Conservation (phyloP, 2,329 filamentous ascomycete species). For the Trichoderma aggressivum region DNA sequence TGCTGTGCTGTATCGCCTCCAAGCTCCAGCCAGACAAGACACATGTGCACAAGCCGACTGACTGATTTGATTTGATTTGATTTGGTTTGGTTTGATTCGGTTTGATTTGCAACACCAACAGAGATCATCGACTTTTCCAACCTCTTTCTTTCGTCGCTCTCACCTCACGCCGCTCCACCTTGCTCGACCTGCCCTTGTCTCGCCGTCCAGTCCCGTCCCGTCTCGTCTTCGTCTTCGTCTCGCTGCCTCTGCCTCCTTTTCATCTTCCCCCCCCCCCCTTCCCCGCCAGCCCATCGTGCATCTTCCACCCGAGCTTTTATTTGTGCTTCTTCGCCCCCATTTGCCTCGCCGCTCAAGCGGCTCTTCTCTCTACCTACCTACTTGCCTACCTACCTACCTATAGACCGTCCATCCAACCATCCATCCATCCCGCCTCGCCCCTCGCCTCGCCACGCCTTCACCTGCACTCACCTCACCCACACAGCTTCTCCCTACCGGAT, state of each 20-base stretch:
- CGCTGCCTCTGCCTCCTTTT: not conserved
- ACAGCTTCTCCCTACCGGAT: not conserved
- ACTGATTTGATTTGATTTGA: not conserved
- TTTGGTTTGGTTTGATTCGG: not conserved
- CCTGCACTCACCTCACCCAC: not conserved
- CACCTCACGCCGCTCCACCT: constrained; percentile 5
- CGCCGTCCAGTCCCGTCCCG: not conserved
- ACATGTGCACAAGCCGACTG: not conserved
- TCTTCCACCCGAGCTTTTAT: constrained; percentile 11
- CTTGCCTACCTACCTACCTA: not conserved
- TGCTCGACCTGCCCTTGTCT: not conserved
- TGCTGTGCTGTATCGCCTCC: not conserved
- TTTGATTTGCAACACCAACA: not conserved
- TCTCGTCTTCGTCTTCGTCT: not conserved
- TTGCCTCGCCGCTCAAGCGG: constrained; percentile 12
- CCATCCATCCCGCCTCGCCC: constrained; percentile 1
- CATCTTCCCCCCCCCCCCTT: not conserved
- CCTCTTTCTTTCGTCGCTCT: not conserved
- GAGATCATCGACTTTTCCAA: constrained; percentile 4
- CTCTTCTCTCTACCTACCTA: not conserved
- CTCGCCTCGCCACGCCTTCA: constrained; percentile 14
- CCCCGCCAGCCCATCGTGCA: not conserved
- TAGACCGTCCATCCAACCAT: not conserved
- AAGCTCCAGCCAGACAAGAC: not conserved
- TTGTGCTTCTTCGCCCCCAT: constrained; percentile 16